Evolutionary conservation across 2,329 filamentous ascomycete genomes (phyloP), one percentile per base, ranked within the genome.

Genomic region (Oidium heveae): DNA sequence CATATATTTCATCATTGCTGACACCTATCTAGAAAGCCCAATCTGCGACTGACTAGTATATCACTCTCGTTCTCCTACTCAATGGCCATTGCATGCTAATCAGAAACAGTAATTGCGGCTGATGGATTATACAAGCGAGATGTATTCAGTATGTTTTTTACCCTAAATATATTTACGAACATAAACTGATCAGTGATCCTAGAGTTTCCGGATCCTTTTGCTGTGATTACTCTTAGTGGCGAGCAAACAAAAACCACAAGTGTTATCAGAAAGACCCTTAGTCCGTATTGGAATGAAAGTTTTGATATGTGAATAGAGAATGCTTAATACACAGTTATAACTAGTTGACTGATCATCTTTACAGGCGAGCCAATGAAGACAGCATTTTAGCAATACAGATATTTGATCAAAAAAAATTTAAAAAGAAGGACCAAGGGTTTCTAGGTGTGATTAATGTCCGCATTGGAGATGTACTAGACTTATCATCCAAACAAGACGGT

Each of bases 341-440:
- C 20, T 52, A 39, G 55, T 56, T 54, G 34, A 52, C 28, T 54
- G 37, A 36, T n/a, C 5, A 15, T 16, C 4, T 9, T n/a, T 62
- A 56, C 66, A 96, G 91, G 73, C 78, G 77, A 66, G 89, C 86
- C 57, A 91, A 82, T 58, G 91, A 98, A 67, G 89, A 94, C 64
- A 94, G 88, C 68, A 95, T 98, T 64, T 75, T 98, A 51, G 91
- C 91, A 8, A 88, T 98, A 50, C 91, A 98, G 67, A 94, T 98
- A 55, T 98, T 98, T 66, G 91, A 98, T 69, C 91, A 98, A 70
- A 95, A 95, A 74, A 98, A 98, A 72, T 98, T 98, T 72, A 98
- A 98, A 75, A 98, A 98, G 79, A 98, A 96, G 86, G 91, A 98
- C 63, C 91, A 98, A 68, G 91, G 91, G 9, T 98, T 98, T 66